Evolutionary conservation across 768 basidiomycete genomes (phyloP), one percentile per base, ranked within the genome.

Genomic region (Paxillus ammoniavirescens): DNA sequence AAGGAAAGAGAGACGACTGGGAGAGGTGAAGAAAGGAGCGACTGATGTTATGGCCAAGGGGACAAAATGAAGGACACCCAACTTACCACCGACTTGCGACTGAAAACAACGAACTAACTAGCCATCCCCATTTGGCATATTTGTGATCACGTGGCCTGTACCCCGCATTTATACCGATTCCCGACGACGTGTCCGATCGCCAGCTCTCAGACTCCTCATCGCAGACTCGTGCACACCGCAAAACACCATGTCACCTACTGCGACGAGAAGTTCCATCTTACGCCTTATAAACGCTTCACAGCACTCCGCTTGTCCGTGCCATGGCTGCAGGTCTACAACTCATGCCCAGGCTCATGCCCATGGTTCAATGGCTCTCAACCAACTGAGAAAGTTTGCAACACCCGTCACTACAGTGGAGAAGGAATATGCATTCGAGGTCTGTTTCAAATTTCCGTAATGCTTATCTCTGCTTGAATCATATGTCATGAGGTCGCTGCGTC

Each of bases 371-470:
- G 78, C 82, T 30, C 63, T 86, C 48, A 81, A 73, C 55, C 86
- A 89, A 65, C 70, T 91, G 57, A 75, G 92, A 58, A 83, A 74
- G 66, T 82, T 89, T 53, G 92, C 92, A 12, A 88, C 88, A 0
- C 93, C 93, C 35, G 83, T 90, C 5, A 79, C 88, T 31, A 61
- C 69, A 1, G 73, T 84, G 4, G 76, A 91, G 74, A 93, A 87
- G 68, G 93, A 96, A 71, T 95, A 95, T 65, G 93, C 93, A 0
- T 96, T 95, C 64, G 93, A 96, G 80, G 88, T 82, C 63, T 56
- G 71, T 56, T 2, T 6, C 35, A 17, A 23, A 5, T 23, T 2
- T 45, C 23, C n/a, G n/a, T 38, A 21, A 9, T 3, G 40, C 17
- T 28, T 23, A 12, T 51, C 42, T 35, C 44, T 35, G 21, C 42